A percentile compares a stretch with the other conserved stretches of the same genome.
Evolutionary conservation across 1,139 yeast genomes (phyloP).

Genomic region (Nakaseomyces kungkrabaensis): DNA sequence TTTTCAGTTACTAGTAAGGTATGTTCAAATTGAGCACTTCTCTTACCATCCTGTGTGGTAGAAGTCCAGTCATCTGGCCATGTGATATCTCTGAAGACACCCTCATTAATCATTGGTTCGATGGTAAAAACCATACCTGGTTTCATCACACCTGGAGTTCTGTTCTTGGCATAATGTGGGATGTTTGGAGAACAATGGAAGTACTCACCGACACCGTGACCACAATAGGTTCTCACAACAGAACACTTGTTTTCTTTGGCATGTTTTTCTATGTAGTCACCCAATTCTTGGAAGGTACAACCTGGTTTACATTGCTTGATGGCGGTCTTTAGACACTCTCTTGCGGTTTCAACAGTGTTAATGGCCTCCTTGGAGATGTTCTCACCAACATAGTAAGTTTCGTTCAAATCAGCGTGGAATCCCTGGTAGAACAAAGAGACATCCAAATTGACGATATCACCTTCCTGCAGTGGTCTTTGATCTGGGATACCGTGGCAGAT

Average conservation of each 20-base stretch:
- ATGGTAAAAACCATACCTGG: conserved; percentile 97
- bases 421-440: conserved; percentile 80
- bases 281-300: conserved; percentile 73
- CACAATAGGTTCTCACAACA: conserved; percentile 85
- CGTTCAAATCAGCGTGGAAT: conserved; percentile 89
- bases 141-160: conserved; percentile 86
- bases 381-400: conserved; percentile 94
- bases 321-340: conserved; percentile 81
- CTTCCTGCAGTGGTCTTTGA: conserved; percentile 72
- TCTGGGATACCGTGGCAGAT: conserved; percentile 98
- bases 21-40: conserved; percentile 93
- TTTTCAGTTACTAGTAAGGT: conserved; percentile 85
- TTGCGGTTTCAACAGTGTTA: conserved; percentile 84
- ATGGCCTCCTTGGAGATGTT: conserved; percentile 76
- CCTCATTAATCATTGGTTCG: conserved; percentile 94
- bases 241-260: conserved; percentile 73
- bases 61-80: conserved; percentile 99
- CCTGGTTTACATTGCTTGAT: conserved; percentile 88
- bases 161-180: conserved; percentile 90
- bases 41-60: conserved; percentile 75
- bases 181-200: conserved; percentile 92
- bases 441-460: conserved; percentile 90
- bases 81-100: conserved; percentile 66
- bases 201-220: conserved; percentile 82
- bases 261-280: conserved; percentile 80